Evolutionary conservation across 306 rosid genomes (phyloP).

Genomic region (Urtica urens): DNA sequence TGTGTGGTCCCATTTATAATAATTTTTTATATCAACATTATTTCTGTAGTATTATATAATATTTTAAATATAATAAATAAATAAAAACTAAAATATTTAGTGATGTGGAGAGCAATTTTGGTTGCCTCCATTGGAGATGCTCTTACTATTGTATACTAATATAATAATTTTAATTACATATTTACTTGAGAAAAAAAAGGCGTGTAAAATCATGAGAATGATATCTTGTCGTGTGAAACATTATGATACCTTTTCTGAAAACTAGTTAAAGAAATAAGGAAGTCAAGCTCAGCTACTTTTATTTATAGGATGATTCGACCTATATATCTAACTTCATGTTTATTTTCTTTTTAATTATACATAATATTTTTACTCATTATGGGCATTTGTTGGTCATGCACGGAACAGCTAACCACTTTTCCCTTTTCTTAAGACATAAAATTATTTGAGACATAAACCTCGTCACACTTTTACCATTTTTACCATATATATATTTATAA

Average conservation of each 20-base stretch:
- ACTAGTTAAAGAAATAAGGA: not conserved
- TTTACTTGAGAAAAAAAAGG: not conserved
- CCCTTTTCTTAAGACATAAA: not conserved
- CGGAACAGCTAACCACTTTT: conserved; percentile 11
- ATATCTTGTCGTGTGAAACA: conserved; percentile 29
- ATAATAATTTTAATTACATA: not conserved
- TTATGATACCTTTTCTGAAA: conserved; percentile 10
- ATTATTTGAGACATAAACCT: conserved; percentile 1
- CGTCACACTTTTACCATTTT: not conserved
- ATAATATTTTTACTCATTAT: too few species aligned
- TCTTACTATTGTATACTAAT: not conserved
- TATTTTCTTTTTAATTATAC: not conserved
- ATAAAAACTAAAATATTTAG: too few species aligned
- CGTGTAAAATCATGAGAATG: conserved; percentile 1
- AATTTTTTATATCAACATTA: not conserved
- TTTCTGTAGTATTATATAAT: conserved; percentile 19
- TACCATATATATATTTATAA: not conserved
- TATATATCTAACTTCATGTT: conserved; percentile 19
- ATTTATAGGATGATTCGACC: conserved; percentile 27
- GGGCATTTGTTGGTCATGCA: conserved; percentile 17
- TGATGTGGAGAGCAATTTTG: too few species aligned
- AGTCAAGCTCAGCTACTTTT: conserved; percentile 33
- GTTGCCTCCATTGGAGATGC: too few species aligned
- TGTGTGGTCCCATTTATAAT: too few species aligned
- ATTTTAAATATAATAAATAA: conserved; percentile 1